Base-by-base conservation (phyloP, 164 flowering plant species). In the Cinnamomum micranthum region DNA sequence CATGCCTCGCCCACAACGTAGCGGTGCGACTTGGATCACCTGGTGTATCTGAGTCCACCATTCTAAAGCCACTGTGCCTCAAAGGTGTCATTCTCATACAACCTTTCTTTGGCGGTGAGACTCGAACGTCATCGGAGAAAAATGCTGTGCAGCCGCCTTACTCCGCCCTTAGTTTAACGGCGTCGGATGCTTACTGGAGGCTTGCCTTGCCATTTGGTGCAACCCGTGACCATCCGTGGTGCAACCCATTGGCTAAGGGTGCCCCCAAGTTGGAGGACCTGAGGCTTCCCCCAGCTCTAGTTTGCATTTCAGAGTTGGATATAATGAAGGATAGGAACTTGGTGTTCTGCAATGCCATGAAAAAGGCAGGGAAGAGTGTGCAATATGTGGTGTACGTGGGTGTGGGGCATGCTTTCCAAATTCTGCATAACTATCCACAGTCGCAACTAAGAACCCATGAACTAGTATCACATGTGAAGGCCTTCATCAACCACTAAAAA, bases 81-180 rank as follows among this genome's bases (percentile, higher is more conserved):
- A 83, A 76, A 70, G 91, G 89, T 27, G 50, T 73, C 0, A 77
- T 88, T 20, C 25, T 86, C 1, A 78, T 88, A 25, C 91, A 88
- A 68, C 91, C 91, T 0, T 88, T 88, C 52, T 86, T 88, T n/a
- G 89, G 89, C 17, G 88, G 88, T 0, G 91, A 88, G 67, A 73
- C 75, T 13, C 74, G 89, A 63, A 84, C 86, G 1, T 11, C 78
- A 1, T 81, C 91, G 1, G 91, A 88, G 81, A 81, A 50, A 68
- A 31, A 63, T 58, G 67, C 60, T 79, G 74, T 51, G 24, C 85
- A 83, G 68, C 82, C 84, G 2, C 66, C 87, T 2, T 77, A 75
- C 41, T 79, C 88, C 2, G 91, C 84, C 1, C 80, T 88, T 15
- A 84, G 71, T 31, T 60, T 87, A 31, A 63, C 79, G 12, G 79